Evolutionary conservation across 805 yeast species (phyloP).

Genomic region (Saturnispora saitoi): DNA sequence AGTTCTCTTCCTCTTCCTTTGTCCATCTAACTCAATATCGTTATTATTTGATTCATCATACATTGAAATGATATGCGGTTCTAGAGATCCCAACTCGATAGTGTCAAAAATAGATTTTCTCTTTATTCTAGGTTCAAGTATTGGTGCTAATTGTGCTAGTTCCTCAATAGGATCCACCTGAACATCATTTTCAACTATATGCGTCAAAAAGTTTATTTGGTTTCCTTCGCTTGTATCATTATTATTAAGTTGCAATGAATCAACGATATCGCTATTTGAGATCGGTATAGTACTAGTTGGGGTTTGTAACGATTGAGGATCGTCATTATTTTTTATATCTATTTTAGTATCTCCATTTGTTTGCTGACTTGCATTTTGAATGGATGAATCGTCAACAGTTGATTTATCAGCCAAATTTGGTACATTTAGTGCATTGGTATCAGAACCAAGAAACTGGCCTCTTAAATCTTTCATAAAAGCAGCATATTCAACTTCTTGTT

Average conservation of each 20-base stretch:
- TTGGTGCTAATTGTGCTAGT: conserved; percentile 3
- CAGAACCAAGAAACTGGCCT: background rate
- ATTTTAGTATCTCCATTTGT: background rate
- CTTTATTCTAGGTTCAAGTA: background rate
- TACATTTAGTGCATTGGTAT: background rate
- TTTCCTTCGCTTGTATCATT: background rate
- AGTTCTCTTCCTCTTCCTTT: conserved; percentile 14
- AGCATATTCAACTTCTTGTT: conserved; percentile 40
- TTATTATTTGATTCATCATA: conserved; percentile 4
- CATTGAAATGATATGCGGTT: background rate
- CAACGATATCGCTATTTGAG: background rate
- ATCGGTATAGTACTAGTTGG: background rate
- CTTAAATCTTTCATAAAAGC: conserved; percentile 40
- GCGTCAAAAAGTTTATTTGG: background rate
- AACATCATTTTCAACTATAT: background rate
- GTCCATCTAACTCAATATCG: conserved; percentile 6
- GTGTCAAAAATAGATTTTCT: conserved; percentile 7
- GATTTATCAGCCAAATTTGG: background rate
- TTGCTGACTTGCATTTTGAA: background rate
- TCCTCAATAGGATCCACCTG: background rate
- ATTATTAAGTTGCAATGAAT: background rate
- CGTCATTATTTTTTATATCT: background rate
- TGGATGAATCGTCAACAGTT: background rate
- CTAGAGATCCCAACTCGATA: conserved; percentile 11
- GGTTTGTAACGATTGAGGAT: too few relatives aligned